Conservation (phyloP, 2,329 filamentous ascomycete genomes). For the Aureobasidium sp. region DNA sequence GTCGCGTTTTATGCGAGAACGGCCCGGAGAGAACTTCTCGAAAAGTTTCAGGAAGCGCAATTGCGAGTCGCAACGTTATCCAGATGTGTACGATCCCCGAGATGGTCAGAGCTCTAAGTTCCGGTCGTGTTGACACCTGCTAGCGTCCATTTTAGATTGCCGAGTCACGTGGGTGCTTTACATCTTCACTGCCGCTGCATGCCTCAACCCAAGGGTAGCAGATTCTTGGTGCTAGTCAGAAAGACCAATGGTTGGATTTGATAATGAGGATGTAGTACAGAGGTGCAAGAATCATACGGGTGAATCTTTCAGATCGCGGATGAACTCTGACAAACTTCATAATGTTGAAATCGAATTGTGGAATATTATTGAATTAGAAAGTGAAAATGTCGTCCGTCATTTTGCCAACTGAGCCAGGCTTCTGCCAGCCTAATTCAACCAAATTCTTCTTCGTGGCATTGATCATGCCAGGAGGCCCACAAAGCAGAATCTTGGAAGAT, state of each 20-base stretch:
- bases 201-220: neutral
- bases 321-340: too few species aligned
- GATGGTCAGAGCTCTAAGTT: neutral
- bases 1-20: neutral
- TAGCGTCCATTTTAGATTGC: neutral
- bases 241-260: too few species aligned
- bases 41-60: conserved; percentile 12
- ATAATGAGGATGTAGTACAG: too few species aligned
- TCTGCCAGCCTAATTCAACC: conserved; percentile 65
- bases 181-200: too few species aligned
- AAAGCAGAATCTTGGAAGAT: conserved; percentile 47
- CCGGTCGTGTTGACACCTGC: neutral
- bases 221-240: neutral
- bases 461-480: conserved; percentile 56
- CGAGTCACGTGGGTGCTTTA: neutral
- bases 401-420: conserved; percentile 88
- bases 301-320: too few species aligned
- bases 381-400: conserved; percentile 93
- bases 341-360: neutral
- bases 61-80: neutral
- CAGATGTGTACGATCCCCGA: neutral
- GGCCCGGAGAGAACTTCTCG: neutral
- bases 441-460: conserved; percentile 46
- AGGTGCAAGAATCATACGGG: too few species aligned
- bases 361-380: conserved; percentile 51